These are phyloP conservation scores for Diaporthe citriasiana DNA, from an alignment of 2,329 filamentous ascomycete species.

Conservation along the genomic window DNA sequence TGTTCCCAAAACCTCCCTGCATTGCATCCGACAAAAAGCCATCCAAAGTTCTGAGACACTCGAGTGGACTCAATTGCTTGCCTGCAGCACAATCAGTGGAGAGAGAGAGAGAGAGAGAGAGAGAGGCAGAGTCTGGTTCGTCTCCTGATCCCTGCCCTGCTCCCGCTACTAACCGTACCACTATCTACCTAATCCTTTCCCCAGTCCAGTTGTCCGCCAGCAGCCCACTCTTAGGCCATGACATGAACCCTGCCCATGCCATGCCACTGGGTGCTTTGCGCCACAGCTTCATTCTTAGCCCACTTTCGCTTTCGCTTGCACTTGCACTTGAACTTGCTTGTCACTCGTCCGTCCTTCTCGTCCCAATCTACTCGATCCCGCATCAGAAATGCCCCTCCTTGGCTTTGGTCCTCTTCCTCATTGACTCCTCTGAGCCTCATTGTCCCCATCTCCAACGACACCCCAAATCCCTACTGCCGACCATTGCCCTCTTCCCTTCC, in stretches of 20 bases:
- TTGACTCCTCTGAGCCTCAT: slow-evolving; percentile 6
- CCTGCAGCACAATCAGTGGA: background rate
- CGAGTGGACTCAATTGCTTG: slow-evolving; percentile 17
- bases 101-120: background rate
- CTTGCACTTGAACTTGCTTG: background rate
- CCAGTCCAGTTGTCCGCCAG: background rate
- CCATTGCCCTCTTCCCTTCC: background rate
- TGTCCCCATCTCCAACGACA: background rate
- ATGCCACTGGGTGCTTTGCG: background rate
- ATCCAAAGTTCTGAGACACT: slow-evolving; percentile 21
- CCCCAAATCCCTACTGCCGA: background rate
- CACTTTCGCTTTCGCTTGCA: slow-evolving; percentile 1
- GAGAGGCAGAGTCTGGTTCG: slow-evolving; percentile 15
- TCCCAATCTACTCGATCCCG: slow-evolving; percentile 14
- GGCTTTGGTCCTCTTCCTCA: background rate
- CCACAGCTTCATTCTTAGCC: slow-evolving; percentile 35
- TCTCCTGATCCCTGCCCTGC: slow-evolving; percentile 27
- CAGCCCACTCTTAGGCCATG: slow-evolving; percentile 16
- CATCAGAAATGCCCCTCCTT: slow-evolving; percentile 33
- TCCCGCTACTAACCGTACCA: slow-evolving; percentile 24
- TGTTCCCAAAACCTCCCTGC: background rate
- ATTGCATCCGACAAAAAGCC: slow-evolving; percentile 14
- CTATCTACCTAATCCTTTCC: background rate
- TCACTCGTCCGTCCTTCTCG: background rate
- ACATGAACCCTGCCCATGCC: slow-evolving; percentile 24